Conservation (phyloP, 768 basidiomycete genomes). For the Podaxis pistillaris region DNA sequence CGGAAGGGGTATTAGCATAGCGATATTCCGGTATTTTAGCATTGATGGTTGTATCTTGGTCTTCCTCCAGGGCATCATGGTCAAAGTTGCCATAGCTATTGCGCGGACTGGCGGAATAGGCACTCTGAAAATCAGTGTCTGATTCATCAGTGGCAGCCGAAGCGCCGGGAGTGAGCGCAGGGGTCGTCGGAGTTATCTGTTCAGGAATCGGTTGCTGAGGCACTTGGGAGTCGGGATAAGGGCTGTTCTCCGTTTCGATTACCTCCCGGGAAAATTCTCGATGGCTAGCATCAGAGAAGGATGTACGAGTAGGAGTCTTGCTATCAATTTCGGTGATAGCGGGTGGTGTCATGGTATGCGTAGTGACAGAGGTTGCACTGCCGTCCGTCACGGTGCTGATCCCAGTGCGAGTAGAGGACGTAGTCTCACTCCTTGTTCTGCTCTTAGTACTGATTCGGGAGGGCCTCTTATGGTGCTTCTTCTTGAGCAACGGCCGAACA, state of each 20-base stretch:
- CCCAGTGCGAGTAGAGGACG: constrained; percentile 58
- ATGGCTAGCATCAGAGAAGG: constrained; percentile 35
- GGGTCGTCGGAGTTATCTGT: constrained; percentile 19
- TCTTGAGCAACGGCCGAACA: constrained; percentile 37
- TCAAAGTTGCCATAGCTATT: constrained; percentile 59
- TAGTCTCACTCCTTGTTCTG: constrained; percentile 58
- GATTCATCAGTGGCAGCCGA: constrained; percentile 63
- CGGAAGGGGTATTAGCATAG: background rate
- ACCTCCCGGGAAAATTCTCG: constrained; percentile 35
- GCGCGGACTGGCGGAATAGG: constrained; percentile 75
- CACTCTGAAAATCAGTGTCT: constrained; percentile 86
- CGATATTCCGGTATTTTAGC: background rate
- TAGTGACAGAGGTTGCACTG: constrained; percentile 12
- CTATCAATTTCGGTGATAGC: constrained; percentile 30
- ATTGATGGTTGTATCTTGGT: constrained; percentile 5
- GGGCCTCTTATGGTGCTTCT: constrained; percentile 23
- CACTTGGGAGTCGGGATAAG: constrained; percentile 32
- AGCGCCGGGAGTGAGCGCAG: constrained; percentile 18
- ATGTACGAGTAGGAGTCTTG: constrained; percentile 40
- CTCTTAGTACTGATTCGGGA: constrained; percentile 33
- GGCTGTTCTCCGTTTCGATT: constrained; percentile 16
- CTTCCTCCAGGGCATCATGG: constrained; percentile 10
- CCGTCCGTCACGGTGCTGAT: constrained; percentile 24
- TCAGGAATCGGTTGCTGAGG: background rate
- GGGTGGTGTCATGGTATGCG: constrained; percentile 18